Conservation (phyloP, 2,329 filamentous ascomycete genomes). For the Hypoxylon sp. region DNA sequence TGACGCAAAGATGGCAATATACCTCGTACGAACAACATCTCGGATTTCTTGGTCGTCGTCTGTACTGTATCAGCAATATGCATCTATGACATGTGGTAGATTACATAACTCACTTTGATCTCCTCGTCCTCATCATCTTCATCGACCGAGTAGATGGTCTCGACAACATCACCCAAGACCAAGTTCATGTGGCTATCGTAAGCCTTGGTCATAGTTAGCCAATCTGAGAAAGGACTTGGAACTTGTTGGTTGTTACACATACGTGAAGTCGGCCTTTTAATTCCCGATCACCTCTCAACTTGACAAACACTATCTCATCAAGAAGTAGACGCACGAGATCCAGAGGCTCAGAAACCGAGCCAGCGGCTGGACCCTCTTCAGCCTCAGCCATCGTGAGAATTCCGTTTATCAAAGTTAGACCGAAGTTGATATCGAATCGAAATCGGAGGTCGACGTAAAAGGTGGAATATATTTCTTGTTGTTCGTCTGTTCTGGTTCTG, state of each 20-base stretch:
- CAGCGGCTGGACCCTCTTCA: slow-evolving; percentile 75
- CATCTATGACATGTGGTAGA: background rate
- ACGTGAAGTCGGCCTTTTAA: slow-evolving; percentile 95
- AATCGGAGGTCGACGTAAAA: slow-evolving; percentile 1
- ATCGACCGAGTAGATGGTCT: slow-evolving; percentile 94
- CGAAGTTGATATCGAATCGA: slow-evolving; percentile 1
- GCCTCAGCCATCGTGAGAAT: slow-evolving; percentile 96
- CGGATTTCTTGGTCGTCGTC: slow-evolving; percentile 96
- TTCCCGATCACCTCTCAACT: slow-evolving; percentile 94
- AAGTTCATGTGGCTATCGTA: slow-evolving; percentile 99
- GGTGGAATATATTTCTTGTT: slow-evolving; percentile 3
- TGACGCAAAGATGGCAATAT: slow-evolving; percentile 52
- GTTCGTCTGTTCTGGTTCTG: too few species aligned
- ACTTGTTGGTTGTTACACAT: slow-evolving; percentile 48
- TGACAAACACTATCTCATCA: slow-evolving; percentile 96
- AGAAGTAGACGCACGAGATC: slow-evolving; percentile 94
- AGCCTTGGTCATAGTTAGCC: slow-evolving; percentile 65
- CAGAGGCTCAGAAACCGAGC: slow-evolving; percentile 88
- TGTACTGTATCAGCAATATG: slow-evolving; percentile 49
- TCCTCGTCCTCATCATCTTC: slow-evolving; percentile 85
- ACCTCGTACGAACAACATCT: slow-evolving; percentile 99
- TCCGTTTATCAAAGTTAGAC: too few species aligned
- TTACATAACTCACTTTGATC: slow-evolving; percentile 73
- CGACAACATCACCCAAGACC: slow-evolving; percentile 93
- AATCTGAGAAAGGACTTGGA: background rate